Conservation (phyloP, 2,329 filamentous ascomycete species). For the Colletotrichum abscissum region DNA sequence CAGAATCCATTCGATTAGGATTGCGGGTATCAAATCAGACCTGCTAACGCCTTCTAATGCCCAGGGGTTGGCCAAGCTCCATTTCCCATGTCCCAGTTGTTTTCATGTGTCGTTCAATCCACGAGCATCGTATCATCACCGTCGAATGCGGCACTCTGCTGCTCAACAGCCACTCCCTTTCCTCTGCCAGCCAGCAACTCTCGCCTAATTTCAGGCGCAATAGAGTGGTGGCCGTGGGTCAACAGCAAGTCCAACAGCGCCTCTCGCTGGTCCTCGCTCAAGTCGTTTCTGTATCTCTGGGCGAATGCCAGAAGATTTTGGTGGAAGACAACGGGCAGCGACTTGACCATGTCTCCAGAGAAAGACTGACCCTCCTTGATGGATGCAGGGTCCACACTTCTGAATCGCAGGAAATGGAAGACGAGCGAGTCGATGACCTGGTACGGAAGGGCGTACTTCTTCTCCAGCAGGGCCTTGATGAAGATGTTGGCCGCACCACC, state of each 20-base stretch:
- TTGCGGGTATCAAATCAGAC: conserved; percentile 38
- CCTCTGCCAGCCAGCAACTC: conserved; percentile 91
- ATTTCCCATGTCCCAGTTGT: conserved; percentile 27
- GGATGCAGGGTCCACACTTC: conserved; percentile 72
- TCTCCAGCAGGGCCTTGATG: conserved; percentile 91
- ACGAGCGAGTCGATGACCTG: conserved; percentile 95
- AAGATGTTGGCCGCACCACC: conserved; percentile 95
- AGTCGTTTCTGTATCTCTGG: conserved; percentile 93
- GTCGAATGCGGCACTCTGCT: conserved; percentile 64
- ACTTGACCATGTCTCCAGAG: conserved; percentile 62
- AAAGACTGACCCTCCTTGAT: conserved; percentile 61
- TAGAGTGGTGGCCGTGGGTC: conserved; percentile 85
- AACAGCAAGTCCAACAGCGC: conserved; percentile 88
- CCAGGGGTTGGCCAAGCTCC: conserved; percentile 30
- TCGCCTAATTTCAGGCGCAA: conserved; percentile 90
- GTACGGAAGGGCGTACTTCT: conserved; percentile 95
- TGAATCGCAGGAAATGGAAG: conserved; percentile 95
- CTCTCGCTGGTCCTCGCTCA: conserved; percentile 94
- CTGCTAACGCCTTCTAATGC: conserved; percentile 36
- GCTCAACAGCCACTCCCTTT: conserved; percentile 78
- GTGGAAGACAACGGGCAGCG: conserved; percentile 95
- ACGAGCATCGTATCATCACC: conserved; percentile 95
- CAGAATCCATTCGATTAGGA: conserved; percentile 35
- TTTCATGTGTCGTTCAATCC: conserved; percentile 51
- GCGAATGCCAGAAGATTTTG: conserved; percentile 93